Percentiles rank a stretch among this genome's conserved stretches.
Conservation (phyloP, 1,284 basidiomycete genomes). For the Cutaneotrichosporon dermatis region DNA sequence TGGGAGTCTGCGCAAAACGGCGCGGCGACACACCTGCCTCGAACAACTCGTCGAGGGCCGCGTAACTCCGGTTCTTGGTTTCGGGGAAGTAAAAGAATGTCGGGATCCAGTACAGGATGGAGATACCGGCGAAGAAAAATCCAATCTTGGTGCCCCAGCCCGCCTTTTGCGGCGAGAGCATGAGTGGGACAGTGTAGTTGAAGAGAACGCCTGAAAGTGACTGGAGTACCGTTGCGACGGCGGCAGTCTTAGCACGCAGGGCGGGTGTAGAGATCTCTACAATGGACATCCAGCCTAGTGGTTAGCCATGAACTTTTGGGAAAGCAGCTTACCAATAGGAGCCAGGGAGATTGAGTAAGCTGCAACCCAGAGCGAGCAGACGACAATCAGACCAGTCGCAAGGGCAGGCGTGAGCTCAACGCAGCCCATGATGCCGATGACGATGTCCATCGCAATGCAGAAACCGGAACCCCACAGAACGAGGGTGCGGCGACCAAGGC, state of each 20-base stretch:
- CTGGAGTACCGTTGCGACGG: slow-evolving; percentile 9
- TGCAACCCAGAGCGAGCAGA: slow-evolving; percentile 22
- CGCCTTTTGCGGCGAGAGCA: slow-evolving; percentile 3
- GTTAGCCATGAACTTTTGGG: no score
- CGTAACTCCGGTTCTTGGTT: slow-evolving; percentile 10
- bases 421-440: slow-evolving; percentile 34
- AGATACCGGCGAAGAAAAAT: slow-evolving; percentile 15
- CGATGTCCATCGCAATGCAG: slow-evolving; percentile 30
- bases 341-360: slow-evolving; percentile 23
- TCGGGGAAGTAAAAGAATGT: slow-evolving; percentile 19
- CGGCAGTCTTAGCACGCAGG: slow-evolving; percentile 22
- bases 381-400: slow-evolving; percentile 12
- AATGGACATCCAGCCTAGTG: slow-evolving; percentile 9
- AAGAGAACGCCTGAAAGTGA: slow-evolving; percentile 14
- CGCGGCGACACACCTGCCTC: slow-evolving; percentile 1
- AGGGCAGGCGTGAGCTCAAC: slow-evolving; percentile 3
- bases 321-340: slow-evolving; percentile 10
- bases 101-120: slow-evolving; percentile 4
- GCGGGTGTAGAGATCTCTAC: slow-evolving; percentile 15
- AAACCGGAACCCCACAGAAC: slow-evolving; percentile 21
- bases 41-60: slow-evolving; percentile 24
- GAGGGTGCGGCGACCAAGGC: slow-evolving; percentile 42
- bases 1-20: not conserved
- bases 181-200: slow-evolving; percentile 1
- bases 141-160: slow-evolving; percentile 9